Evolutionary conservation across 1,139 yeast genomes (phyloP).

Genomic region (Saccharomyces hybrid): DNA sequence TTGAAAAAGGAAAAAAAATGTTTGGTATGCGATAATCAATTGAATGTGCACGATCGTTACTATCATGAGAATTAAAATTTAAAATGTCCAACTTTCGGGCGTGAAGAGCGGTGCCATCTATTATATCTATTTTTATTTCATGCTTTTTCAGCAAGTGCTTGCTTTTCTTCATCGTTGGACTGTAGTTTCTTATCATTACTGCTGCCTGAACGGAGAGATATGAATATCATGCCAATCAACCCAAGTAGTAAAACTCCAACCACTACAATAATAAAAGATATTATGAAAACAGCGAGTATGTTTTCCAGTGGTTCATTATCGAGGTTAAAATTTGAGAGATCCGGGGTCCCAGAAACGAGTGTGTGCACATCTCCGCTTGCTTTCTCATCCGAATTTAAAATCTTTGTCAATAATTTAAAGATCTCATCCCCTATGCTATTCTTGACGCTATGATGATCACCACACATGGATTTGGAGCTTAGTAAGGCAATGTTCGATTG

Average conservation of each 20-base stretch:
- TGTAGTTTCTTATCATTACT: constrained; percentile 6
- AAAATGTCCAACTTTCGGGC: neutral
- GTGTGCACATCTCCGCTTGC: neutral
- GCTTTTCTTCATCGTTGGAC: constrained; percentile 12
- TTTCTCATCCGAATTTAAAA: neutral
- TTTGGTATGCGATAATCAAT: neutral
- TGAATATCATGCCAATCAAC: constrained; percentile 7
- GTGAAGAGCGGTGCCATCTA: neutral
- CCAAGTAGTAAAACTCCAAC: constrained; percentile 13
- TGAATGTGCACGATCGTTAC: neutral
- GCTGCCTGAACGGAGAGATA: constrained; percentile 7
- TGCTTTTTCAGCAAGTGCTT: constrained; percentile 1
- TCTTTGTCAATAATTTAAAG: neutral
- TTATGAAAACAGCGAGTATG: constrained; percentile 9
- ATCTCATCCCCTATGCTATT: neutral
- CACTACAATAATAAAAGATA: constrained; percentile 14
- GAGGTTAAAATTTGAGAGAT: neutral
- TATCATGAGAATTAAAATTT: neutral
- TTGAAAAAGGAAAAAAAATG: neutral
- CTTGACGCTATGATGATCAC: neutral
- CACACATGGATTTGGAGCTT: neutral
- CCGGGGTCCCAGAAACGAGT: neutral
- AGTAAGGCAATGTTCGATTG: neutral
- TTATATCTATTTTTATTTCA: neutral
- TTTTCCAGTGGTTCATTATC: constrained; percentile 10